phyloP scores from a whole-genome alignment of 306 rosid genomes.

The Medicago lupulina region DNA sequence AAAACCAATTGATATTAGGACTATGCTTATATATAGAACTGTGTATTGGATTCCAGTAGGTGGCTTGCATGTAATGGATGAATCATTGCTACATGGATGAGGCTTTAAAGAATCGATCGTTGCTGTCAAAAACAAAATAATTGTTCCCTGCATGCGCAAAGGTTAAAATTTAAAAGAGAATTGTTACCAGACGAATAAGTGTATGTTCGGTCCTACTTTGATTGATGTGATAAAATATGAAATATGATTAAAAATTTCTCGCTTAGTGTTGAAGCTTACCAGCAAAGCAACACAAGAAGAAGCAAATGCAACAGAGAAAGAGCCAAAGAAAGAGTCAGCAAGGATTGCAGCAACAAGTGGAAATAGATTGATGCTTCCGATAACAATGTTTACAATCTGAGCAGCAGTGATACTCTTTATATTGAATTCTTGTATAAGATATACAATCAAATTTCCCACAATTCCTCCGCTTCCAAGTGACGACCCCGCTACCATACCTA shows the following conservation, averaged over 20 bases:
- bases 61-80: conserved; percentile 42
- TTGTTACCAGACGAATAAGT: no score
- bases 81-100: conserved; percentile 32
- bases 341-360: conserved; percentile 58
- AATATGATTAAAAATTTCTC: no score
- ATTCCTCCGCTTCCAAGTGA: conserved; percentile 49
- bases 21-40: conserved; percentile 40
- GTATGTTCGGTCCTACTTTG: no score
- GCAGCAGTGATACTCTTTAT: conserved; percentile 58
- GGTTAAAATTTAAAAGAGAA: neutral
- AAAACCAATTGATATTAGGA: conserved; percentile 43
- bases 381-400: conserved; percentile 49
- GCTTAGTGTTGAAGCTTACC: no score
- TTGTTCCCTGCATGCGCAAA: conserved; percentile 45
- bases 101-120: conserved; percentile 45
- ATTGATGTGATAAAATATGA: no score
- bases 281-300: no score
- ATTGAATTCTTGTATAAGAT: conserved; percentile 48
- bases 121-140: conserved; percentile 49
- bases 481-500: conserved; percentile 47
- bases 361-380: conserved; percentile 38
- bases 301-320: conserved; percentile 45
- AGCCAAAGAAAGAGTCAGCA: conserved; percentile 59
- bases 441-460: conserved; percentile 54
- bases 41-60: conserved; percentile 41